These are phyloP conservation scores for Xylaria sp. DNA, from an alignment of 2,329 filamentous ascomycete species.

Conservation along the genomic window DNA sequence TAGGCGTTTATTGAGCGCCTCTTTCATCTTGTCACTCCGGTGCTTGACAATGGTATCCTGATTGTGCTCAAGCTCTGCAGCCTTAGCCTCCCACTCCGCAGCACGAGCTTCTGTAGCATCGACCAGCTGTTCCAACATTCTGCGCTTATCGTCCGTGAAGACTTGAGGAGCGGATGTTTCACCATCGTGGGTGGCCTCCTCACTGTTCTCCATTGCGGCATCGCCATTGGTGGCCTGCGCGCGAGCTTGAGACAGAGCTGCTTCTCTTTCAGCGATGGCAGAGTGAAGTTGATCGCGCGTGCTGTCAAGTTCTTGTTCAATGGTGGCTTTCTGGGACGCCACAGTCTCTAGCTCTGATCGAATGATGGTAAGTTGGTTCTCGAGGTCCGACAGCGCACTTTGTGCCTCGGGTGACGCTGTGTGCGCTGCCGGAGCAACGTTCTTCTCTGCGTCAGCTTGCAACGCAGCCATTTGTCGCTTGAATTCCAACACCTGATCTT, in stretches of 20 bases:
- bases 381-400: slow-evolving; percentile 40
- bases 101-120: slow-evolving; percentile 56
- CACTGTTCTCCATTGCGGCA: slow-evolving; percentile 30
- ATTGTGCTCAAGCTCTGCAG: slow-evolving; percentile 58
- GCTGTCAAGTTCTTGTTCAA: slow-evolving; percentile 57
- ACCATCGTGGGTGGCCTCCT: slow-evolving; percentile 19
- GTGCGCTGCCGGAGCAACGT: slow-evolving; percentile 32
- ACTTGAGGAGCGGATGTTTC: slow-evolving; percentile 20
- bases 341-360: slow-evolving; percentile 61
- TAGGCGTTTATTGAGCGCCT: slow-evolving; percentile 63
- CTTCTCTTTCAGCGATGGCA: slow-evolving; percentile 59
- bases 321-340: slow-evolving; percentile 60
- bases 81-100: slow-evolving; percentile 59
- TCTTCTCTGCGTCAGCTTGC: slow-evolving; percentile 31
- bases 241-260: slow-evolving; percentile 44
- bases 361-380: slow-evolving; percentile 45
- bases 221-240: slow-evolving; percentile 27
- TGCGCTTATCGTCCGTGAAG: slow-evolving; percentile 54
- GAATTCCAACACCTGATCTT: slow-evolving; percentile 42
- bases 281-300: slow-evolving; percentile 56
- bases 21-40: slow-evolving; percentile 65
- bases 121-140: slow-evolving; percentile 57
- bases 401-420: slow-evolving; percentile 40
- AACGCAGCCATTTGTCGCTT: slow-evolving; percentile 33
- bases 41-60: slow-evolving; percentile 57